Evolutionary conservation across 129 eudicot species (phyloP).

Genomic region (Centaurea solstitialis): DNA sequence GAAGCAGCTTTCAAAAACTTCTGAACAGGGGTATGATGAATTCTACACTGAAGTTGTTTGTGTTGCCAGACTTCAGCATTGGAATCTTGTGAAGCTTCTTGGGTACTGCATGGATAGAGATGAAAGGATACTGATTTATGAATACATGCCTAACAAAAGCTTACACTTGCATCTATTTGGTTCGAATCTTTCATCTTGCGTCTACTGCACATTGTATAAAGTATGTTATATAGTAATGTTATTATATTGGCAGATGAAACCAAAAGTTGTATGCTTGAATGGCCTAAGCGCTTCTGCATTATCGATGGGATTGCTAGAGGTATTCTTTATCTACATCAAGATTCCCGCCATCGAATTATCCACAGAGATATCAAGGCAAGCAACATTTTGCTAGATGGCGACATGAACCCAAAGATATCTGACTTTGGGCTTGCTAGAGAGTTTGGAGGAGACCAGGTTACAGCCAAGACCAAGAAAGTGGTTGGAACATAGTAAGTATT

Average conservation of each 20-base stretch:
- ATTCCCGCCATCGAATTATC: not conserved
- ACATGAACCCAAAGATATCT: not conserved
- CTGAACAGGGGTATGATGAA: too few species aligned
- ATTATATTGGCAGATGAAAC: not conserved
- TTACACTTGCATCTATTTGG: constrained; percentile 26
- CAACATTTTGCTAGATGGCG: not conserved
- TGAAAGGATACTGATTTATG: constrained; percentile 34
- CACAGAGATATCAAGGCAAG: not conserved
- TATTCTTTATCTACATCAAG: not conserved
- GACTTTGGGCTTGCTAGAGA: not conserved
- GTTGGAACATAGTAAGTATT: not conserved
- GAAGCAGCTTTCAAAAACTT: too few species aligned
- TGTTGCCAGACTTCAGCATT: constrained; percentile 44
- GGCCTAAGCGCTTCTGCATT: not conserved
- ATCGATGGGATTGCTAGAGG: not conserved
- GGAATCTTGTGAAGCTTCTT: constrained; percentile 43
- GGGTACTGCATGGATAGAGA: constrained; percentile 39
- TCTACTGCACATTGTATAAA: too few species aligned
- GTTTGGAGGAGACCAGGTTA: not conserved
- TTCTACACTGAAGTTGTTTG: too few species aligned
- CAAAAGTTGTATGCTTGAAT: not conserved
- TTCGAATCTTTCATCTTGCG: too few species aligned
- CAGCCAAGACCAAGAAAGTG: not conserved
- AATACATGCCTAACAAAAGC: constrained; percentile 36
- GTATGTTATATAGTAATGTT: too few species aligned